These are phyloP conservation scores for Tulasnella sp. DNA, from an alignment of 768 basidiomycete species.

Conservation along the genomic window DNA sequence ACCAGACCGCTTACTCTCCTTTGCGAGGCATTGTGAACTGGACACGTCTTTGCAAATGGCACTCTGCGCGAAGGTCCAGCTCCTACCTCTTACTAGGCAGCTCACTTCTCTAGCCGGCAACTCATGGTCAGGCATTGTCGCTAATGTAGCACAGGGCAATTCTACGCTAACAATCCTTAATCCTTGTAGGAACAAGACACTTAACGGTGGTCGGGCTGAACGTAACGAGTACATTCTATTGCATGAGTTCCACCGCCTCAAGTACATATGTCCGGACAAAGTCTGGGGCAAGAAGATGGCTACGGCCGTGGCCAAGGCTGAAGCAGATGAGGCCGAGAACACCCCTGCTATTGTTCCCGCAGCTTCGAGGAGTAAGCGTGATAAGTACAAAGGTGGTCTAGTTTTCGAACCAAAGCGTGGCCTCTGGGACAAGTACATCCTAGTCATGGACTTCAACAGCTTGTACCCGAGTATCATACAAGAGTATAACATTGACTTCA, in stretches of 20 bases:
- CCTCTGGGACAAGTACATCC: slow-evolving; percentile 90
- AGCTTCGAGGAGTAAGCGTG: slow-evolving; percentile 56
- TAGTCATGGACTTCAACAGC: slow-evolving; percentile 99
- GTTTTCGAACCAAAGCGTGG: slow-evolving; percentile 95
- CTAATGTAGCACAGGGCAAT: not conserved
- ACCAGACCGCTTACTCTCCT: slow-evolving; percentile 71
- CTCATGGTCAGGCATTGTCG: slow-evolving; percentile 58
- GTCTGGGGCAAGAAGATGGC: slow-evolving; percentile 65
- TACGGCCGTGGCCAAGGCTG: slow-evolving; percentile 28
- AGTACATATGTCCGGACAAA: slow-evolving; percentile 96
- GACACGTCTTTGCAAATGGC: slow-evolving; percentile 98
- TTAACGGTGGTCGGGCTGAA: slow-evolving; percentile 95
- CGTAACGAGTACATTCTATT: slow-evolving; percentile 98
- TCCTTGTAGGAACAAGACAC: slow-evolving; percentile 75
- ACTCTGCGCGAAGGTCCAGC: slow-evolving; percentile 86
- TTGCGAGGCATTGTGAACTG: slow-evolving; percentile 86
- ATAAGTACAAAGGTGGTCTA: slow-evolving; percentile 97
- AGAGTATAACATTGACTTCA: slow-evolving; percentile 99
- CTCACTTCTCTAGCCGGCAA: slow-evolving; percentile 94
- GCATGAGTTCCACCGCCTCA: slow-evolving; percentile 93
- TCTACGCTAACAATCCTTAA: not conserved
- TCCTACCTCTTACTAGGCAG: slow-evolving; percentile 84
- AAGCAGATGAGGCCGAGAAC: slow-evolving; percentile 43
- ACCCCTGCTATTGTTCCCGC: slow-evolving; percentile 32
- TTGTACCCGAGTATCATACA: slow-evolving; percentile 99